phyloP scores from a whole-genome alignment of 306 rosid species.

The Fragaria iinumae region DNA sequence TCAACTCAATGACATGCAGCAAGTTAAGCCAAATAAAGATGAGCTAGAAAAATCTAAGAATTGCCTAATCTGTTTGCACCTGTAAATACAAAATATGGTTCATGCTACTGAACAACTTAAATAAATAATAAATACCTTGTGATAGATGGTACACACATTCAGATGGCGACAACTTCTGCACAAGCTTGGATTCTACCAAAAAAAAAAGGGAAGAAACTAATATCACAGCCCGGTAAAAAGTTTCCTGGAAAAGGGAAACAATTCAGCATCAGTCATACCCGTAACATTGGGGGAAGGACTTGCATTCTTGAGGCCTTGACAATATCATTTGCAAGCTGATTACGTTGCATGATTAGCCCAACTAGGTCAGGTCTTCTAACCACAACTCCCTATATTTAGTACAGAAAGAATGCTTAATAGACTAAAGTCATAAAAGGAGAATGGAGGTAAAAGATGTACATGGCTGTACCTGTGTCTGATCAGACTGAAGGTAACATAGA shows the following conservation, averaged over 20 bases:
- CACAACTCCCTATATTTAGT: conserved; percentile 55
- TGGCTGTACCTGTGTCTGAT: conserved; percentile 65
- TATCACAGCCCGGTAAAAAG: conserved; percentile 14
- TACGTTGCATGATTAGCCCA: conserved; percentile 85
- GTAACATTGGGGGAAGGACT: conserved; percentile 76
- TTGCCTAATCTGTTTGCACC: not conserved
- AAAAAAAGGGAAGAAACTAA: conserved; percentile 24
- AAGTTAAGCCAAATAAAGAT: not conserved
- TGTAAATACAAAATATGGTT: not conserved
- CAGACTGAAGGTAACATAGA: conserved; percentile 83
- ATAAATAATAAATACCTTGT: conserved; percentile 60
- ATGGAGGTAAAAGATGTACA: conserved; percentile 7
- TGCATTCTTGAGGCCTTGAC: conserved; percentile 71
- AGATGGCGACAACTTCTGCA: conserved; percentile 96
- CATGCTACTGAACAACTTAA: conserved; percentile 4
- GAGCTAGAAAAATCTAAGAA: not conserved
- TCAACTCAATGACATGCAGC: not conserved
- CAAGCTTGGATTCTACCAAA: conserved; percentile 57
- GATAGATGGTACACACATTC: conserved; percentile 75
- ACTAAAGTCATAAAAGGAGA: conserved; percentile 15
- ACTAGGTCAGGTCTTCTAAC: conserved; percentile 84
- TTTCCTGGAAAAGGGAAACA: conserved; percentile 20
- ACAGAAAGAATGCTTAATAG: conserved; percentile 4
- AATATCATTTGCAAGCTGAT: conserved; percentile 83
- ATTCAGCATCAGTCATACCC: conserved; percentile 39